A percentile compares a stretch with the other conserved stretches of the same genome.
phyloP scores from a whole-genome alignment of 345 rosid species.

The Erysimum cheiranthoides region DNA sequence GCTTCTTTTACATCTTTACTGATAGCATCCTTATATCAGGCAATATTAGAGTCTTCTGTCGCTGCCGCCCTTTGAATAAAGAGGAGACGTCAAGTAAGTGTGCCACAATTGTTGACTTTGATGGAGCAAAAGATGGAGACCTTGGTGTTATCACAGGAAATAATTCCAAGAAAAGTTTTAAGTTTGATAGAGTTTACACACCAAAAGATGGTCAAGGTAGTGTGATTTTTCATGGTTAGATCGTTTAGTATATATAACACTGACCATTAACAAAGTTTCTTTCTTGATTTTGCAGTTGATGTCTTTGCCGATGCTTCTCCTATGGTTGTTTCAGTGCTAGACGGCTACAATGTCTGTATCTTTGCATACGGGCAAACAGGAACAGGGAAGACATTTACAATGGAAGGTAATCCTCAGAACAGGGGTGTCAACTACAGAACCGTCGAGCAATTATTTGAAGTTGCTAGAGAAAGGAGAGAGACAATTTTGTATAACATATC shows the following conservation, averaged over 20 bases:
- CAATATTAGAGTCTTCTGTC: constrained; percentile 94
- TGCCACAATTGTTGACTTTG: constrained; percentile 74
- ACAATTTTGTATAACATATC: constrained; percentile 69
- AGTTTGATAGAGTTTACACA: constrained; percentile 85
- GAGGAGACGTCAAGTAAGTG: constrained; percentile 66
- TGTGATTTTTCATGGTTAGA: constrained; percentile 7
- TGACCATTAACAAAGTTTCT: constrained; percentile 6
- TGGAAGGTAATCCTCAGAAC: constrained; percentile 87
- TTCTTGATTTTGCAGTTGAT: constrained; percentile 61
- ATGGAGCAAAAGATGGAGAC: constrained; percentile 88
- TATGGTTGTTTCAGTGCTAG: constrained; percentile 86
- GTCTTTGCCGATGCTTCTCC: constrained; percentile 93
- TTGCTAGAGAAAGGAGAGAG: constrained; percentile 79
- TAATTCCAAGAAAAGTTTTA: constrained; percentile 69
- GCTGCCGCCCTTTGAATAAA: constrained; percentile 85
- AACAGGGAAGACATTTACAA: constrained; percentile 97
- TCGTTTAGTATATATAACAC: background rate
- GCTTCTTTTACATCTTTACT: constrained; percentile 36
- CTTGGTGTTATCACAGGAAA: constrained; percentile 71
- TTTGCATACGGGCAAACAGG: constrained; percentile 99
- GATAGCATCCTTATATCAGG: constrained; percentile 58
- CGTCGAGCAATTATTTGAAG: constrained; percentile 77
- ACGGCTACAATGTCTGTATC: constrained; percentile 96
- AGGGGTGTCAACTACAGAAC: constrained; percentile 97
- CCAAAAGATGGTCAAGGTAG: constrained; percentile 96